Base-by-base conservation (phyloP, 129 eudicot species). In the Flaveria brownii region DNA sequence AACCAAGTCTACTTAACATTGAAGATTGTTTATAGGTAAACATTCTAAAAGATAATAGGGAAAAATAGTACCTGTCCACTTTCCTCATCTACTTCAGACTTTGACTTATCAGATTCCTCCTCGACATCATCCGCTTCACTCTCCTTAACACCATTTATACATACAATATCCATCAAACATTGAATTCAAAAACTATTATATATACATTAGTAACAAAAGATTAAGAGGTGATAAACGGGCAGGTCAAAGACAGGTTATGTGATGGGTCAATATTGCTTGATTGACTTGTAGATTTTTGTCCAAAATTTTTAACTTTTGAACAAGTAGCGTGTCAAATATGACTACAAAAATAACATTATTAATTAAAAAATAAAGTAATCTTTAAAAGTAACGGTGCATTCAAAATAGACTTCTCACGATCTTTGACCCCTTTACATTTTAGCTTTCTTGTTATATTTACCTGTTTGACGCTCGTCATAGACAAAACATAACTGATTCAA, bases 31-130 rank as follows among this genome's bases (percentile, higher is more conserved):
- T 56, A 18, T 17, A 56, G 28, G 41, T 11, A 12, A 28, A 28
- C 33, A 28, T 28, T 28, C 33, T 26, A 30, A 62, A 28, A 9
- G 45, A 28, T 26, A 63, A 62, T 6, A 43, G 12, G 16, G 45
- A 49, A 15, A 65, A 9, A 60, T 23, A 68, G 30, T 77, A 91
- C 97, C 92, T 91, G 92, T 51, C 84, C 95, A 73, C 97, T 91
- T 75, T 82, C 98, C 68, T 87, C 92, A 1, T 89, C 96, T 30
- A 90, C 86, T 79, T 93, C 97, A 54, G 98, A 90, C 76, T 84
- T 85, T 7, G 98, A 92, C 86, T 63, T 92, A 56, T 92, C 98
- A 73, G 97, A 90, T 54, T 86, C 98, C 49, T 64, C 70, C 43
- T 90, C 98, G 12, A 83, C 96, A 23, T 68, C 98, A 12, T 88